Percentiles rank a stretch among this genome's conserved stretches.
Evolutionary conservation across 805 yeast species (phyloP).

Genomic region (Dipodascus albidus): DNA sequence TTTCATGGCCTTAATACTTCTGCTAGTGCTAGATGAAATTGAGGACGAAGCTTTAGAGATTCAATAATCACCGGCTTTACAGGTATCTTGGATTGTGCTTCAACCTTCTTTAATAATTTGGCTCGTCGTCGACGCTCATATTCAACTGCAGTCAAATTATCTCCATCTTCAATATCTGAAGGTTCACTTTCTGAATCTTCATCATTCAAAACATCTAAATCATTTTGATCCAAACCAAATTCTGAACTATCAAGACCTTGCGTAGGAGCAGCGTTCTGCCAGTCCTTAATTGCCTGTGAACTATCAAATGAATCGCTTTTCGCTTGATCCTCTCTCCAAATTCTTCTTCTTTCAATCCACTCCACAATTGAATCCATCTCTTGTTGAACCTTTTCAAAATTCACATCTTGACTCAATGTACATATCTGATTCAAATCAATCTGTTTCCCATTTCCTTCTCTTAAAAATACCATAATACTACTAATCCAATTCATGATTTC

Average conservation of each 20-base stretch:
- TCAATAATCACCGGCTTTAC: conserved; percentile 22
- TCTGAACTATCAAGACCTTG: conserved; percentile 34
- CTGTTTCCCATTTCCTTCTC: conserved; percentile 40
- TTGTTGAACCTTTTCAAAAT: conserved; percentile 21
- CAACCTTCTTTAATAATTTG: conserved; percentile 6
- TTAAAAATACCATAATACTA: conserved; percentile 47
- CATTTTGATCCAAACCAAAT: conserved; percentile 39
- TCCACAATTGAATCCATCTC: conserved; percentile 33
- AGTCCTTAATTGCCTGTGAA: conserved; percentile 25
- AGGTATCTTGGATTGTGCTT: conserved; percentile 2
- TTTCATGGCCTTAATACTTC: not conserved
- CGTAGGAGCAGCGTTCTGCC: conserved; percentile 34
- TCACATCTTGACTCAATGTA: conserved; percentile 8
- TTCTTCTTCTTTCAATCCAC: conserved; percentile 27
- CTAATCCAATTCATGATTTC: conserved; percentile 67
- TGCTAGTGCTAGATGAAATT: conserved; percentile 7
- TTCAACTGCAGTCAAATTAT: conserved; percentile 20
- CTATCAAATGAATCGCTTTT: conserved; percentile 14
- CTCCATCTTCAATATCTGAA: conserved; percentile 22
- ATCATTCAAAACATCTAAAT: conserved; percentile 31
- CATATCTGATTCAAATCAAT: conserved; percentile 31
- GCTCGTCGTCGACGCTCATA: conserved; percentile 20
- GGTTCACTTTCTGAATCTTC: conserved; percentile 26
- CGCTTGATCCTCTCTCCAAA: conserved; percentile 18
- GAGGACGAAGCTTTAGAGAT: conserved; percentile 19